Evolutionary conservation across 495 filamentous ascomycete species (phyloP).

Genomic region (Astrothelium subdiscretum): DNA sequence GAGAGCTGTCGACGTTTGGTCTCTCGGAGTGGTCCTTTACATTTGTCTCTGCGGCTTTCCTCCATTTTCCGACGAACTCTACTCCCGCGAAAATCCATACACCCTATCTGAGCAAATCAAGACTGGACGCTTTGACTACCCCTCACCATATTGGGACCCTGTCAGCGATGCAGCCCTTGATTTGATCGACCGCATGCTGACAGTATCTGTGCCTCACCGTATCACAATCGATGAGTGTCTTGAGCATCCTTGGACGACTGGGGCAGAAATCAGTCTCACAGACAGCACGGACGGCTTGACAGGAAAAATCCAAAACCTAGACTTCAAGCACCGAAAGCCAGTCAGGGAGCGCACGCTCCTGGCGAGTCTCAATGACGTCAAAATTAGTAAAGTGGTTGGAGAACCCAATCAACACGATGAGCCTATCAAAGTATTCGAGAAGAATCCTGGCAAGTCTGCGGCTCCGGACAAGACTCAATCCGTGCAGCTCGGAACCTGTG

Average conservation of each 20-base stretch:
- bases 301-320: conserved; percentile 65
- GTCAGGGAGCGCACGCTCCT: conserved; percentile 75
- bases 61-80: conserved; percentile 90
- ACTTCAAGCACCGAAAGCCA: conserved; percentile 72
- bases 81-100: conserved; percentile 64
- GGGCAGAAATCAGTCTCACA: conserved; percentile 36
- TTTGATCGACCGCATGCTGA: conserved; percentile 90
- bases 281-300: conserved; percentile 94
- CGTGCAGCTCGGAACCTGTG: background rate
- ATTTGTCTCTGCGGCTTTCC: conserved; percentile 98
- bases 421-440: conserved; percentile 62
- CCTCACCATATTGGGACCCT: conserved; percentile 94
- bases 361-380: conserved; percentile 67
- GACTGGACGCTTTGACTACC: conserved; percentile 80
- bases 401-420: conserved; percentile 34
- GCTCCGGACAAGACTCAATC: conserved; percentile 8
- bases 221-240: conserved; percentile 85
- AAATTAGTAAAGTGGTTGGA: conserved; percentile 50
- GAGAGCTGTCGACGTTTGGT: conserved; percentile 94
- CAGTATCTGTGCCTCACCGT: conserved; percentile 68
- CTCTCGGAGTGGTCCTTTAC: conserved; percentile 94
- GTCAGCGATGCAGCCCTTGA: conserved; percentile 84
- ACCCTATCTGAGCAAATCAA: conserved; percentile 85
- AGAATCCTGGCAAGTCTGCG: conserved; percentile 45
- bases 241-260: conserved; percentile 79